Base-by-base conservation (phyloP, 78 protist species). In the Salpingoeca rosetta region DNA sequence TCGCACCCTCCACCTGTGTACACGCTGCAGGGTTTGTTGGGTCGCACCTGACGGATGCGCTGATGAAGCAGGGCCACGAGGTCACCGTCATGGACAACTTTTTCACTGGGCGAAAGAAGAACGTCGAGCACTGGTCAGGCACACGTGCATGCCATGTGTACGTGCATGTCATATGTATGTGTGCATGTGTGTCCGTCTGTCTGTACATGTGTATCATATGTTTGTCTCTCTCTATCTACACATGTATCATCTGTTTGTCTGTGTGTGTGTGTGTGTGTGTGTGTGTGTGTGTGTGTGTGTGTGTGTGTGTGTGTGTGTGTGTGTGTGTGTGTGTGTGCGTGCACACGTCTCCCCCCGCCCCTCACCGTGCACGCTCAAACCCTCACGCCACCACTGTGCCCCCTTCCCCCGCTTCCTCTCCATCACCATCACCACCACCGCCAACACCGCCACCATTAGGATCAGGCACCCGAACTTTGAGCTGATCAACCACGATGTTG, bases 21-120 rank as follows among this genome's bases (percentile, higher is more conserved):
- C n/a, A n/a, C n/a, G n/a, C n/a, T 17, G 65, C 17, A 51, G 65
- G 97, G 40, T 95, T 95, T 80, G 87, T 95, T 1, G 97, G 97
- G 31, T 84, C 91, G 24, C 94, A 93, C 78, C 51, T 95, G 42
- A 80, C 79, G 77, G 92, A 92, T 31, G 73, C 82, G 28, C 89
- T 94, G 28, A 83, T 95, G 89, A 17, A 0, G 12, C 76, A 85
- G 65, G 97, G 96, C 39, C 89, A 93, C 79, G 80, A 87, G 0
- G 96, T 94, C 40, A 7, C 45, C 0, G 90, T 80, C 31, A 11
- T 90, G 0, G 92, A 90, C 87, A 86, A 90, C 80, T 38, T 84
- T 26, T 90, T 84, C 80, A 90, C 92, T 1, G 92, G 92, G 0
- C 26, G 72, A 11, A 0, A 35, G 35, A 17, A 44, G 44, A 88